Evolutionary conservation across 179 eudicot genomes (phyloP).

Genomic region (Heliamphora pulchella): DNA sequence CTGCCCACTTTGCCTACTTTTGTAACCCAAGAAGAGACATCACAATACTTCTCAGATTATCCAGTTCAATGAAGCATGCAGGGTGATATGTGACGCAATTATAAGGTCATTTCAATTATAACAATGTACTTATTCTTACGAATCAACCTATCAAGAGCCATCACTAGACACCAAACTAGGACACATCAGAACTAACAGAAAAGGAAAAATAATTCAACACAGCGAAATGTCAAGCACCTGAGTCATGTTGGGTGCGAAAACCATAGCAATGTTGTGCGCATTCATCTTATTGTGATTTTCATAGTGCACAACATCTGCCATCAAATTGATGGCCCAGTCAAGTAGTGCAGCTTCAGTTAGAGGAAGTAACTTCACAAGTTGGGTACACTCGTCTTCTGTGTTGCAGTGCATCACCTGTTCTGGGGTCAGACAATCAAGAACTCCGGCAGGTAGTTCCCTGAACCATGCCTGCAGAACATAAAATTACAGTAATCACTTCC

Average conservation of each 20-base stretch:
- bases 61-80: conserved; percentile 1
- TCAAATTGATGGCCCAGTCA: conserved; percentile 81
- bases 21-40: background rate
- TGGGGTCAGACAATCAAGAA: conserved; percentile 66
- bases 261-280: conserved; percentile 84
- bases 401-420: conserved; percentile 91
- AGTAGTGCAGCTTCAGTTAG: conserved; percentile 66
- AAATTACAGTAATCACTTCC: background rate
- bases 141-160: background rate
- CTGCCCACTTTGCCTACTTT: conserved; percentile 1
- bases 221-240: conserved; percentile 41
- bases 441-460: conserved; percentile 82
- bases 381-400: conserved; percentile 59
- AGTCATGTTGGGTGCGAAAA: conserved; percentile 94
- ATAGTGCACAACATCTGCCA: conserved; percentile 72
- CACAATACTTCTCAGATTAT: background rate
- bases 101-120: background rate
- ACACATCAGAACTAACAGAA: background rate
- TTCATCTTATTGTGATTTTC: conserved; percentile 83
- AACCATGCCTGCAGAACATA: conserved; percentile 69
- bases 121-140: background rate
- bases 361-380: conserved; percentile 53
- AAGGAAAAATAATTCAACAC: background rate
- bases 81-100: background rate
- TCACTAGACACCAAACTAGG: background rate